Percentiles rank a stretch among this genome's conserved stretches.
These are phyloP conservation scores for Alternaria incomplexa DNA, from an alignment of 2,329 filamentous ascomycete species.

Conservation along the genomic window DNA sequence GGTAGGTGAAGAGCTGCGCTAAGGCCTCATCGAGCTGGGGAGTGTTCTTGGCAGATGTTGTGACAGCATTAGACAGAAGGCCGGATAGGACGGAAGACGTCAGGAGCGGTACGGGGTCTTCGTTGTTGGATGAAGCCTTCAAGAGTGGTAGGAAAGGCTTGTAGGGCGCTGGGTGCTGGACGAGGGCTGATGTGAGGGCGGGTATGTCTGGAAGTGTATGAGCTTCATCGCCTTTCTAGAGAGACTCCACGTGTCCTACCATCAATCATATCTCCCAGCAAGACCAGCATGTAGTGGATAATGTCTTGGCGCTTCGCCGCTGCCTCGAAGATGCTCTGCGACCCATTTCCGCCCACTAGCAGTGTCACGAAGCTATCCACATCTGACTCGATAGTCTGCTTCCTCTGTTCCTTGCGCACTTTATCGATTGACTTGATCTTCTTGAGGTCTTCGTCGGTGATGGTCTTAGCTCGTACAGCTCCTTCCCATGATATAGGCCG, in stretches of 20 bases:
- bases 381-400: slow-evolving; percentile 80
- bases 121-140: slow-evolving; percentile 80
- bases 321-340: slow-evolving; percentile 77
- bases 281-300: slow-evolving; percentile 90
- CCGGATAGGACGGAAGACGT: slow-evolving; percentile 85
- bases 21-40: slow-evolving; percentile 75
- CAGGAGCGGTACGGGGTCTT: slow-evolving; percentile 87
- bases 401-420: slow-evolving; percentile 88
- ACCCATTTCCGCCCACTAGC: slow-evolving; percentile 72
- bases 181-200: slow-evolving; percentile 75
- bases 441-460: slow-evolving; percentile 91
- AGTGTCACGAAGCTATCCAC: slow-evolving; percentile 79
- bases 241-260: slow-evolving; percentile 58
- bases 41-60: slow-evolving; percentile 65
- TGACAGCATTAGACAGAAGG: slow-evolving; percentile 71
- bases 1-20: slow-evolving; percentile 82
- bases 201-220: slow-evolving; percentile 69
- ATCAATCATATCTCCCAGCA: slow-evolving; percentile 85
- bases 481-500: slow-evolving; percentile 98
- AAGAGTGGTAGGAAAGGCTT: slow-evolving; percentile 85
- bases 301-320: slow-evolving; percentile 87
- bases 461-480: slow-evolving; percentile 88
- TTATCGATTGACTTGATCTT: slow-evolving; percentile 98
- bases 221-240: slow-evolving; percentile 11
- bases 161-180: slow-evolving; percentile 72